phyloP scores from a whole-genome alignment of 768 basidiomycete genomes.

The Mrakia gelida region DNA sequence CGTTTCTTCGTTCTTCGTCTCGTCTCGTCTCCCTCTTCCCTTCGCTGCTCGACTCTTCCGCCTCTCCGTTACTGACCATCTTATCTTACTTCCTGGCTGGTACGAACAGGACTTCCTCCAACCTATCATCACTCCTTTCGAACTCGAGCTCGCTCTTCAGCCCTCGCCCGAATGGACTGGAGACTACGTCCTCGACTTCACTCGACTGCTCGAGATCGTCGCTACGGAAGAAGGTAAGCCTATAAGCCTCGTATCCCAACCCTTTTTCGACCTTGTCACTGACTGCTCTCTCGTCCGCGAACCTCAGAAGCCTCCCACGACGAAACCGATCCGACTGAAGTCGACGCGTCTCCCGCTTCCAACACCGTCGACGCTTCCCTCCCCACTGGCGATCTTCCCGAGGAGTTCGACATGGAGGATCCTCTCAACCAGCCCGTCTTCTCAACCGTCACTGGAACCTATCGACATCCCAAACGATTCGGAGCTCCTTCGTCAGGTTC shows the following conservation, averaged over 20 bases:
- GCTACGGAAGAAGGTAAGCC: constrained; percentile 34
- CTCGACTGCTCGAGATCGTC: constrained; percentile 41
- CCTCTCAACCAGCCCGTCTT: constrained; percentile 74
- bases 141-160: constrained; percentile 74
- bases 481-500: constrained; percentile 19
- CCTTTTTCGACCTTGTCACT: not conserved
- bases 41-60: too few species aligned
- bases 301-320: constrained; percentile 34
- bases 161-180: constrained; percentile 68
- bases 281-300: not conserved
- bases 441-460: constrained; percentile 79
- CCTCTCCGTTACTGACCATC: not conserved
- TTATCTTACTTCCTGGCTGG: not conserved
- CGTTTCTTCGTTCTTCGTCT: not conserved
- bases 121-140: constrained; percentile 91
- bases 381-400: constrained; percentile 16
- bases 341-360: constrained; percentile 7
- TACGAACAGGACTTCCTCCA: constrained; percentile 71
- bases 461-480: constrained; percentile 70
- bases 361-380: not conserved
- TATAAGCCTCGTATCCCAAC: not conserved
- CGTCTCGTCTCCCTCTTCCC: not conserved
- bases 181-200: constrained; percentile 73
- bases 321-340: not conserved
- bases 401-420: constrained; percentile 45